phyloP scores from a whole-genome alignment of 2,329 filamentous ascomycete genomes.

The Sporothrix euskadiensis region DNA sequence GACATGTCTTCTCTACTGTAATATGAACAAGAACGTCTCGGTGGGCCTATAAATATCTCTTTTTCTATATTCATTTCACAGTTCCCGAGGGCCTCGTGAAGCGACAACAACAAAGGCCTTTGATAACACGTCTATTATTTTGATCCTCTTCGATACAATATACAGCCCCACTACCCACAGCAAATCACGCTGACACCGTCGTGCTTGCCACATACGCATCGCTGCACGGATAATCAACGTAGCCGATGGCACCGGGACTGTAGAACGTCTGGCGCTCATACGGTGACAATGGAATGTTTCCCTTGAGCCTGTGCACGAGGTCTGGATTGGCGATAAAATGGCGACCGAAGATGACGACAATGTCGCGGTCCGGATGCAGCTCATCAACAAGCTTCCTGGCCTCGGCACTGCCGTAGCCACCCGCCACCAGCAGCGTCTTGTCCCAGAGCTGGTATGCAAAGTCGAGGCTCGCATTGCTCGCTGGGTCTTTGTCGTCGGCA shows the following conservation, averaged over 20 bases:
- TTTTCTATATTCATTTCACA: no score
- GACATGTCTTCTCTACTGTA: no score
- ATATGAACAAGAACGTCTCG: no score
- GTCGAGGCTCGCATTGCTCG: constrained; percentile 34
- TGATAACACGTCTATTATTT: background rate
- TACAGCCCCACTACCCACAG: background rate
- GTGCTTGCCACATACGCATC: background rate
- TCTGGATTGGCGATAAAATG: constrained; percentile 54
- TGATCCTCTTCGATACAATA: background rate
- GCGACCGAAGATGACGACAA: constrained; percentile 45
- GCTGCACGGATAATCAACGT: background rate
- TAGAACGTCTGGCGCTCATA: background rate
- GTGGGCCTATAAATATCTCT: no score
- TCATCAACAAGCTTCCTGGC: constrained; percentile 36
- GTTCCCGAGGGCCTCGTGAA: no score
- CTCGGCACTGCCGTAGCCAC: constrained; percentile 32
- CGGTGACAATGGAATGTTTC: background rate
- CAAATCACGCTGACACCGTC: background rate
- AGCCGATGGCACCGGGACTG: background rate
- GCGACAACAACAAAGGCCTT: no score
- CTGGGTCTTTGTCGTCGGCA: background rate
- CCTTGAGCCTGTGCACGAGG: constrained; percentile 34
- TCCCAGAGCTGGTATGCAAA: constrained; percentile 37
- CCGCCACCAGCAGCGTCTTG: constrained; percentile 38
- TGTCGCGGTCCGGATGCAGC: constrained; percentile 35